phyloP scores from a whole-genome alignment of 1,139 yeast genomes.

The Pichia sp. region DNA sequence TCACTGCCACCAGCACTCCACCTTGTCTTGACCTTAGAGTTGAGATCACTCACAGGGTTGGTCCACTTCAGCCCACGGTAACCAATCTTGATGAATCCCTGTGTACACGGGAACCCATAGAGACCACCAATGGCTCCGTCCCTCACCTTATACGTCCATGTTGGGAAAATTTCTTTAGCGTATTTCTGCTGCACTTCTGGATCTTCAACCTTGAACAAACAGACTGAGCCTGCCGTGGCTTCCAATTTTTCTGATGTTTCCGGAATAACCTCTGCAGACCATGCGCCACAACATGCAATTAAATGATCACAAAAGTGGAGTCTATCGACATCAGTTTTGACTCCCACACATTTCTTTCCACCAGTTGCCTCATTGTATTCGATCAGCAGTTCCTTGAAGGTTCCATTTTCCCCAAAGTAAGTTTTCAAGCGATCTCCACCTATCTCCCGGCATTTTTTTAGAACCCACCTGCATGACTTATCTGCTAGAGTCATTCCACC shows the following conservation, averaged over 20 bases:
- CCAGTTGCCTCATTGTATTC: slow-evolving; percentile 6
- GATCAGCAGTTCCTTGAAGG: slow-evolving; percentile 9
- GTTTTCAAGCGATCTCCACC: slow-evolving; percentile 13
- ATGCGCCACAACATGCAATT: slow-evolving; percentile 34
- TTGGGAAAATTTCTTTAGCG: slow-evolving; percentile 16
- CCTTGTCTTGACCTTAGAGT: slow-evolving; percentile 19
- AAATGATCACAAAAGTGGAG: slow-evolving; percentile 29
- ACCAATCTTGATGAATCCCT: slow-evolving; percentile 21
- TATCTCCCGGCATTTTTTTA: slow-evolving; percentile 14
- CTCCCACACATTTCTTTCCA: slow-evolving; percentile 21
- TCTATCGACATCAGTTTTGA: slow-evolving; percentile 28
- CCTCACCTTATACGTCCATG: slow-evolving; percentile 21
- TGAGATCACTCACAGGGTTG: slow-evolving; percentile 14
- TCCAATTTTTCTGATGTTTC: slow-evolving; percentile 30
- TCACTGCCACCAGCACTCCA: slow-evolving; percentile 14
- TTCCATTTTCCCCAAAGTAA: slow-evolving; percentile 19
- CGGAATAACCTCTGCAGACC: slow-evolving; percentile 32
- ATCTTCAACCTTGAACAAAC: slow-evolving; percentile 15
- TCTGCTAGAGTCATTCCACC: slow-evolving; percentile 33
- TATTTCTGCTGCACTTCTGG: slow-evolving; percentile 11
- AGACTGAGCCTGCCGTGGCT: slow-evolving; percentile 30
- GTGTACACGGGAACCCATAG: slow-evolving; percentile 22
- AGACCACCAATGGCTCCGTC: slow-evolving; percentile 23
- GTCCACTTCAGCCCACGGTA: slow-evolving; percentile 22
- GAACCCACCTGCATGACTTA: slow-evolving; percentile 29